These are phyloP conservation scores for Tetradesmus obliquus DNA, from an alignment of 139 green algal genomes.

Conservation along the genomic window DNA sequence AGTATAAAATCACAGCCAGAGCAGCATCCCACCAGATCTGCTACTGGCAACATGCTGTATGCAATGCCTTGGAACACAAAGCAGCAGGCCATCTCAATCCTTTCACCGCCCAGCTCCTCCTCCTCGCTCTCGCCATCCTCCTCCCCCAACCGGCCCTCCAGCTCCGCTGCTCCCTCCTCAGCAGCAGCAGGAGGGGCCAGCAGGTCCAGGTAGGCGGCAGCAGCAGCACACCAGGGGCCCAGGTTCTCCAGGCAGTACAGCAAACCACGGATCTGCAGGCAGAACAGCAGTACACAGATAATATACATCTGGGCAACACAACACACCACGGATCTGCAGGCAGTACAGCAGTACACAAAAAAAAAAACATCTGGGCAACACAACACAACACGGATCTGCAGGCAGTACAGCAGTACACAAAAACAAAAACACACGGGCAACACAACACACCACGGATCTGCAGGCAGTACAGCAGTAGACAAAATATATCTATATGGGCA, in stretches of 20 bases:
- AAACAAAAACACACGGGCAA: neutral
- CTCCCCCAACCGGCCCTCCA: neutral
- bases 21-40: neutral
- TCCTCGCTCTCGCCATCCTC: conserved; percentile 20
- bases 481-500: neutral
- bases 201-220: conserved; percentile 27
- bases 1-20: neutral
- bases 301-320: conserved; percentile 10
- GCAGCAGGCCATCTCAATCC: neutral
- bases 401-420: conserved; percentile 27
- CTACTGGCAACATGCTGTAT: neutral
- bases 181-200: neutral
- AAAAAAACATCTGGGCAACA: neutral
- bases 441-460: conserved; percentile 34
- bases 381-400: neutral
- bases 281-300: neutral
- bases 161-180: neutral
- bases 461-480: neutral
- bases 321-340: conserved; percentile 33
- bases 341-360: neutral
- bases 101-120: neutral
- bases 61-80: neutral
- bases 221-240: conserved; percentile 24
- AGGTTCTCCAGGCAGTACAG: conserved; percentile 24
- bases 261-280: conserved; percentile 32